A percentile compares a stretch with the other conserved stretches of the same genome.
Conservation (phyloP, 169 alveolate genomes). For the Toxoplasma gondii region DNA sequence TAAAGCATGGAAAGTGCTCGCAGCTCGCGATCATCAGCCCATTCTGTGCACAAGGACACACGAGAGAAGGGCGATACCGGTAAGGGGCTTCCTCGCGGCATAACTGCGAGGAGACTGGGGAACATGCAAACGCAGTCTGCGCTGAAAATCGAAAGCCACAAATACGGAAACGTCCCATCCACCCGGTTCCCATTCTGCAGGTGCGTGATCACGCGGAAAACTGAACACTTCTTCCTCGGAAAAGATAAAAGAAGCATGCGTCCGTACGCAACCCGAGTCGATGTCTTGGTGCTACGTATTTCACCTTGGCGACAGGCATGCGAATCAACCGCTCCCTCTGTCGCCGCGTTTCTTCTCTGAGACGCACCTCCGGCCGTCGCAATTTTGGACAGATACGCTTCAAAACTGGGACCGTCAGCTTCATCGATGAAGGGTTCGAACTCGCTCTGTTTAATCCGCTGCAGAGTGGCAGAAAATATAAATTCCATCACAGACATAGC, state of each 20-base stretch:
- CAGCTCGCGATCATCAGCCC: constrained; percentile 63
- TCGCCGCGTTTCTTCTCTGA: too few species aligned
- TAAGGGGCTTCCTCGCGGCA: not conserved
- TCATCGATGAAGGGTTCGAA: constrained; percentile 52
- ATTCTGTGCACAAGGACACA: constrained; percentile 8
- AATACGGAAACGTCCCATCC: too few species aligned
- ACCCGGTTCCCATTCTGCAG: too few species aligned
- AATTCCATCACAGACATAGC: not conserved
- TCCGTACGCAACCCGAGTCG: too few species aligned
- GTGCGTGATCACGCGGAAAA: too few species aligned
- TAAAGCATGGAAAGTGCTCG: constrained; percentile 58
- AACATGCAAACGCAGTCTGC: not conserved
- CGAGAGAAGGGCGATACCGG: not conserved
- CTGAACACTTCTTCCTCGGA: too few species aligned
- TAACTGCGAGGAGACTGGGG: not conserved
- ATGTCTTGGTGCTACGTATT: too few species aligned
- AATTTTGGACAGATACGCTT: constrained; percentile 41
- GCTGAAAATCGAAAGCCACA: too few species aligned
- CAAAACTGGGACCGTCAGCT: constrained; percentile 47
- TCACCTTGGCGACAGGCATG: too few species aligned
- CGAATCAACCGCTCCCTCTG: too few species aligned
- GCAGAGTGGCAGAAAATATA: not conserved
- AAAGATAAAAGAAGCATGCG: too few species aligned
- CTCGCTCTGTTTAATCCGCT: constrained; percentile 46
- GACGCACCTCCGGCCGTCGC: constrained; percentile 41